Evolutionary conservation across 768 basidiomycete species (phyloP).

Genomic region (Calocybe gangraenosa): DNA sequence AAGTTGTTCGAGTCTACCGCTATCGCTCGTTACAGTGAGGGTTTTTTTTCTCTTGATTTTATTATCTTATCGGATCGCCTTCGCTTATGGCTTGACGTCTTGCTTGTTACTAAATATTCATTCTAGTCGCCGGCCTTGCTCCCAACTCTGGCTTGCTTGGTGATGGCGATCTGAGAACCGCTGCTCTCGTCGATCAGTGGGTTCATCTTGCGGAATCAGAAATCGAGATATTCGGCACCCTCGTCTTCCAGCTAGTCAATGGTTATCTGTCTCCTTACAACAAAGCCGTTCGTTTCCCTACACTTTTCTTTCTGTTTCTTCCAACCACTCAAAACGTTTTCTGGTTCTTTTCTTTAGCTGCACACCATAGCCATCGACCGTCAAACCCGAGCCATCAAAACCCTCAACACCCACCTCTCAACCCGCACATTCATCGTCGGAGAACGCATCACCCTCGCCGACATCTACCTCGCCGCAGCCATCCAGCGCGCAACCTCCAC

Average conservation of each 20-base stretch:
- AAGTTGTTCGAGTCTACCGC: slow-evolving; percentile 70
- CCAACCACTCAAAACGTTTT: neutral
- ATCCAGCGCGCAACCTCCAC: slow-evolving; percentile 49
- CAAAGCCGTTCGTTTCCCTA: slow-evolving; percentile 54
- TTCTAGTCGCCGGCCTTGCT: slow-evolving; percentile 48
- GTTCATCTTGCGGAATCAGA: slow-evolving; percentile 66
- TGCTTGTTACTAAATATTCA: neutral
- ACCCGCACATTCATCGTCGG: slow-evolving; percentile 87
- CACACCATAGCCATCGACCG: slow-evolving; percentile 54
- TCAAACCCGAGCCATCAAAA: slow-evolving; percentile 52
- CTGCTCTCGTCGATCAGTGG: slow-evolving; percentile 85
- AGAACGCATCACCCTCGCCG: slow-evolving; percentile 93
- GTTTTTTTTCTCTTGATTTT: neutral
- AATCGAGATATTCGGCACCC: slow-evolving; percentile 34
- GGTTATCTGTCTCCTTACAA: slow-evolving; percentile 59
- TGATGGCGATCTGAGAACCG: slow-evolving; percentile 47
- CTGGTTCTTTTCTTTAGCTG: slow-evolving; percentile 32
- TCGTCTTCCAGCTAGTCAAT: slow-evolving; percentile 37
- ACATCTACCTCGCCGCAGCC: slow-evolving; percentile 63
- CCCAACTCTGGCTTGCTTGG: slow-evolving; percentile 81
- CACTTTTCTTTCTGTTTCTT: neutral
- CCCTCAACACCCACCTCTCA: slow-evolving; percentile 70
- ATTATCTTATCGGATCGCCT: slow-evolving; percentile 7
- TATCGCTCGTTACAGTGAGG: slow-evolving; percentile 65
- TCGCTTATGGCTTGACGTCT: neutral